phyloP scores from a whole-genome alignment of 2,329 filamentous ascomycete species.

The Paracorniculantispora psalliotae region DNA sequence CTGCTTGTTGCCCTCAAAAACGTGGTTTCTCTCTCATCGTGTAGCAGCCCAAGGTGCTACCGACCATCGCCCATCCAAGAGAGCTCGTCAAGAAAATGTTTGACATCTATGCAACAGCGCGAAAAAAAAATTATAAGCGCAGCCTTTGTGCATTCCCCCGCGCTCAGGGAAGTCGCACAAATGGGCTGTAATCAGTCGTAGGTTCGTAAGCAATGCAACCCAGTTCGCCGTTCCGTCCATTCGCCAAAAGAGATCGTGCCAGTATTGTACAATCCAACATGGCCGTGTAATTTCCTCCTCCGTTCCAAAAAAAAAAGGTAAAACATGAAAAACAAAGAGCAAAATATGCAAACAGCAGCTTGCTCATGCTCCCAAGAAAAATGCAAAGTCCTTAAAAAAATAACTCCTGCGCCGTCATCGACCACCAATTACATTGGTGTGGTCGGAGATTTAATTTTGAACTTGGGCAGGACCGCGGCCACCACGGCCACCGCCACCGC shows the following conservation, averaged over 20 bases:
- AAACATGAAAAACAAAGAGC: slow-evolving; percentile 25
- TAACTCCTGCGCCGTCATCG: slow-evolving; percentile 20
- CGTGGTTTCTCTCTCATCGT: slow-evolving; percentile 5
- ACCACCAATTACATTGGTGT: slow-evolving; percentile 24
- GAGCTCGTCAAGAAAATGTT: slow-evolving; percentile 1
- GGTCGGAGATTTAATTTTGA: slow-evolving; percentile 28
- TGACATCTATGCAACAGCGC: slow-evolving; percentile 10
- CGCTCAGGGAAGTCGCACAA: background rate
- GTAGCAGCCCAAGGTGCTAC: slow-evolving; percentile 14
- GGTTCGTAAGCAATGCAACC: slow-evolving; percentile 28
- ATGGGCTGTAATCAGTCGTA: slow-evolving; percentile 18
- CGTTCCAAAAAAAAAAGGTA: slow-evolving; percentile 18
- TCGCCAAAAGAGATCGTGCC: slow-evolving; percentile 31
- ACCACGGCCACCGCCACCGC: slow-evolving; percentile 22
- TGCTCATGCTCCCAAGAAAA: slow-evolving; percentile 22
- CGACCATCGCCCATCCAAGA: slow-evolving; percentile 5
- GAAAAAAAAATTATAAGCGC: slow-evolving; percentile 1
- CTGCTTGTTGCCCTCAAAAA: slow-evolving; percentile 10
- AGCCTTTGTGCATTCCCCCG: slow-evolving; percentile 3
- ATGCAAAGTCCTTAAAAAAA: slow-evolving; percentile 17
- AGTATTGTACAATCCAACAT: slow-evolving; percentile 41
- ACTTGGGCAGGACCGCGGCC: slow-evolving; percentile 32
- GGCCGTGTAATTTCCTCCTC: slow-evolving; percentile 6
- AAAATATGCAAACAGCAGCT: slow-evolving; percentile 15
- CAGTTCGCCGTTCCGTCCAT: slow-evolving; percentile 31